Evolutionary conservation across 352 stramenopile genomes (phyloP).

Genomic region (Pythium coloratum): DNA sequence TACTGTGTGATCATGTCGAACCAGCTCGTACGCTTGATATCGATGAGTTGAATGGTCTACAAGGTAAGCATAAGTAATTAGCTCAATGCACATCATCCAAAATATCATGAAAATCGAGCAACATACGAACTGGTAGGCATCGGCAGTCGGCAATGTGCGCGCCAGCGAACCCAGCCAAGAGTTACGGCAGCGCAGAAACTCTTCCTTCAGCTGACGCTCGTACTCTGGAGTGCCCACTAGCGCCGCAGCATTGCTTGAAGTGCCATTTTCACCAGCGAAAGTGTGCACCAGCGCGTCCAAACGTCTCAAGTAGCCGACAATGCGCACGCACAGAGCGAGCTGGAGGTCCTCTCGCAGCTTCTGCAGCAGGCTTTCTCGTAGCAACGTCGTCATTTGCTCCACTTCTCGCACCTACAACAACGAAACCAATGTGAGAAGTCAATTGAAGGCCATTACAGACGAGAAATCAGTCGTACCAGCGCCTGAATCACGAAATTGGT

Average conservation of each 20-base stretch:
- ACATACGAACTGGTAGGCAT: slow-evolving; percentile 86
- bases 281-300: slow-evolving; percentile 45
- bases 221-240: slow-evolving; percentile 52
- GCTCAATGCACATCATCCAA: not conserved
- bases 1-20: slow-evolving; percentile 92
- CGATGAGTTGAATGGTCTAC: slow-evolving; percentile 84
- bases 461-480: slow-evolving; percentile 33
- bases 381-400: slow-evolving; percentile 52
- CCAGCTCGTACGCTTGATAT: slow-evolving; percentile 87
- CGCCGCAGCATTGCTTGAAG: not conserved
- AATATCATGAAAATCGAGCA: not conserved
- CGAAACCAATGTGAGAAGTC: not conserved
- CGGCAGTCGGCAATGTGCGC: slow-evolving; percentile 47
- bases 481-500: slow-evolving; percentile 65
- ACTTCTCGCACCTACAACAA: slow-evolving; percentile 52
- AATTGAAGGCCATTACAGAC: not conserved
- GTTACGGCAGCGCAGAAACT: slow-evolving; percentile 80
- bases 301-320: slow-evolving; percentile 78
- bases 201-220: slow-evolving; percentile 80
- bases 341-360: slow-evolving; percentile 83
- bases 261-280: not conserved
- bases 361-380: slow-evolving; percentile 79
- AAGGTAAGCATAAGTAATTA: slow-evolving; percentile 1
- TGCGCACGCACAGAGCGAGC: slow-evolving; percentile 74
- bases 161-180: slow-evolving; percentile 72